Base-by-base conservation (phyloP, 768 basidiomycete genomes). In the Mycena polygramma region DNA sequence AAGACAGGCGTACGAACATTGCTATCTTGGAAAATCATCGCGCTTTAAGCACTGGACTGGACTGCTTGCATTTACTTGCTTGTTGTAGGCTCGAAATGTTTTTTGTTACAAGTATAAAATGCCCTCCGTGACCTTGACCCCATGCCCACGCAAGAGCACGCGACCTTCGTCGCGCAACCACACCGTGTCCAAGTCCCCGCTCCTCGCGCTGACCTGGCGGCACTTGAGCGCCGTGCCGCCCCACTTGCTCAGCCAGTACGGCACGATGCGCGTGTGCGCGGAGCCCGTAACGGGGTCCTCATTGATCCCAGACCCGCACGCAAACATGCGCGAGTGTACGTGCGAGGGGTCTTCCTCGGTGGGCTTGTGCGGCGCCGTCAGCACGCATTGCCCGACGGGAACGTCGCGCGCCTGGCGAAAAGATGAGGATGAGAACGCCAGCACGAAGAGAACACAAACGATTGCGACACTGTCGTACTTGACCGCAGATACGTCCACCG, bases 221-320 rank as follows among this genome's bases (percentile, higher is more conserved):
- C 70, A 71, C 45, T 68, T 68, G 59, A 68, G 52, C 24, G 26
- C 19, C 4, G 35, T 51, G 45, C 71, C 71, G 54, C 71, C 67
- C 67, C 57, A 69, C 59, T 66, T 68, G 15, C 30, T 15, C 1
- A 68, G 59, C 67, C 71, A 72, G 58, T 65, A 69, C 14, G 71
- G 71, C 5, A 69, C 71, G 30, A 73, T 66, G 19, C 71, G 71
- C 67, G 71, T 69, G 59, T 73, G 68, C 46, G 71, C 71, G 7
- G 71, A 69, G 59, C 67, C 71, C 22, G 71, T 69, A 24, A 72
- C 71, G 17, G 71, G 71, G 43, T 73, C 71, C 64, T 69, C 71
- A 26, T 66, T 49, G 60, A 73, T 51, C 46, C 71, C 67, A 35
- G 57, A 35, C 30, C 68, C 71, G 53, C 46, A 35, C 43, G 60